phyloP scores from a whole-genome alignment of 441 rosid genomes.

The Arabidopsis lyrata region DNA sequence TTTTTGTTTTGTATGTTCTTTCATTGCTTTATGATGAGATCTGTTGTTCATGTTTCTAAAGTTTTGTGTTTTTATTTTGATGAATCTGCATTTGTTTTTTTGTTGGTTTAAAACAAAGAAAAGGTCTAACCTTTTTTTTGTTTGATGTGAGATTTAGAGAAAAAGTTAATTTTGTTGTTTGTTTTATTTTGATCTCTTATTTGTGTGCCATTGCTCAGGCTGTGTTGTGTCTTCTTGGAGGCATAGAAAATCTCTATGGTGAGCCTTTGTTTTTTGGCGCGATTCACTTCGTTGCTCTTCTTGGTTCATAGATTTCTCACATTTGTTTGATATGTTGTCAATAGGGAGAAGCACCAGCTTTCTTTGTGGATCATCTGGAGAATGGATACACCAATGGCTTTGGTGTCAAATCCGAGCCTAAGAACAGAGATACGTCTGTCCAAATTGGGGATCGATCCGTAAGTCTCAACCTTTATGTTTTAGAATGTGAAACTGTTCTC shows the following conservation, averaged over 20 bases:
- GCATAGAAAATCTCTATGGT: conserved; percentile 77
- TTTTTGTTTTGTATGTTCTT: neutral
- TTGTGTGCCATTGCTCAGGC: conserved; percentile 65
- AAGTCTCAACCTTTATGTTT: conserved; percentile 35
- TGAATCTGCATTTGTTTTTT: conserved; percentile 34
- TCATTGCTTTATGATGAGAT: conserved; percentile 30
- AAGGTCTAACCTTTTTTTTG: conserved; percentile 26
- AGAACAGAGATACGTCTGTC: conserved; percentile 46
- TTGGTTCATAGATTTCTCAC: conserved; percentile 33
- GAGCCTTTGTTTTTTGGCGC: conserved; percentile 53
- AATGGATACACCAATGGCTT: conserved; percentile 58
- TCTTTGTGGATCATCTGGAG: conserved; percentile 52
- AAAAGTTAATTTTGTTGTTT: conserved; percentile 19
- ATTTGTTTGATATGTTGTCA: conserved; percentile 34
- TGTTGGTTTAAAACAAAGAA: neutral
- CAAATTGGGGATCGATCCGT: conserved; percentile 65
- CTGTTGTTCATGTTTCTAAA: conserved; percentile 36
- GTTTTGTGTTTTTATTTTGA: conserved; percentile 25
- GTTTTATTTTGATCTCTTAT: conserved; percentile 50
- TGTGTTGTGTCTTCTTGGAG: conserved; percentile 61
- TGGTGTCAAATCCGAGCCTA: conserved; percentile 53
- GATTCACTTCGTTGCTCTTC: conserved; percentile 40
- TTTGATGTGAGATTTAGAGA: neutral
- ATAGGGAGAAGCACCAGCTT: conserved; percentile 88
- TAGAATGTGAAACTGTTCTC: conserved; percentile 19